Conservation (phyloP, 495 filamentous ascomycete species). For the Tuber indicum region DNA sequence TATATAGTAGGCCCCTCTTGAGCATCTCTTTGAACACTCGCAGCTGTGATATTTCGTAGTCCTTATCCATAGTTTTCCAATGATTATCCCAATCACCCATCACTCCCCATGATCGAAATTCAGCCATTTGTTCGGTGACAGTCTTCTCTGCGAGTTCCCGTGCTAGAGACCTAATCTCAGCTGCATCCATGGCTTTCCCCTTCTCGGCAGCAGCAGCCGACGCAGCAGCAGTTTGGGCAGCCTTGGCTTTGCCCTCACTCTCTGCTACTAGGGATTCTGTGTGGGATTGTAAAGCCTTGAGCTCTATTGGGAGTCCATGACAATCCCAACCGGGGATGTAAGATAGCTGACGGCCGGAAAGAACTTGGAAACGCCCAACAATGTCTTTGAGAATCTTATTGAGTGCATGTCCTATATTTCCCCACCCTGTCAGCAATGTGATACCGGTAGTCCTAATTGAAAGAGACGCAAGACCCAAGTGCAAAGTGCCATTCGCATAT, state of each 20-base stretch:
- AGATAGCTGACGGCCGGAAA: slow-evolving; percentile 66
- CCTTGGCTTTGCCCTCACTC: slow-evolving; percentile 44
- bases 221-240: slow-evolving; percentile 37
- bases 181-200: slow-evolving; percentile 43
- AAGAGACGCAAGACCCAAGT: slow-evolving; percentile 48
- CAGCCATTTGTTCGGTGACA: slow-evolving; percentile 70
- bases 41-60: slow-evolving; percentile 81
- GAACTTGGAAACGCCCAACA: slow-evolving; percentile 70
- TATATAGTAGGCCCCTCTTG: slow-evolving; percentile 74
- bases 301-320: slow-evolving; percentile 93
- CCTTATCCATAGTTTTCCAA: slow-evolving; percentile 86
- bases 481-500: slow-evolving; percentile 90
- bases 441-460: not conserved
- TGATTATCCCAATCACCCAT: slow-evolving; percentile 92
- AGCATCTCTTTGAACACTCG: slow-evolving; percentile 80
- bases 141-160: slow-evolving; percentile 65
- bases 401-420: slow-evolving; percentile 68
- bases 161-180: slow-evolving; percentile 62
- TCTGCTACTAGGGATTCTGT: slow-evolving; percentile 42
- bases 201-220: slow-evolving; percentile 28
- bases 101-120: slow-evolving; percentile 74
- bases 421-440: not conserved
- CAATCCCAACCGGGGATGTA: slow-evolving; percentile 98
- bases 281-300: slow-evolving; percentile 73
- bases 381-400: slow-evolving; percentile 98